Evolutionary conservation across 768 basidiomycete species (phyloP), one percentile per base, ranked within the genome.

Genomic region (Lactarius hengduanensis): DNA sequence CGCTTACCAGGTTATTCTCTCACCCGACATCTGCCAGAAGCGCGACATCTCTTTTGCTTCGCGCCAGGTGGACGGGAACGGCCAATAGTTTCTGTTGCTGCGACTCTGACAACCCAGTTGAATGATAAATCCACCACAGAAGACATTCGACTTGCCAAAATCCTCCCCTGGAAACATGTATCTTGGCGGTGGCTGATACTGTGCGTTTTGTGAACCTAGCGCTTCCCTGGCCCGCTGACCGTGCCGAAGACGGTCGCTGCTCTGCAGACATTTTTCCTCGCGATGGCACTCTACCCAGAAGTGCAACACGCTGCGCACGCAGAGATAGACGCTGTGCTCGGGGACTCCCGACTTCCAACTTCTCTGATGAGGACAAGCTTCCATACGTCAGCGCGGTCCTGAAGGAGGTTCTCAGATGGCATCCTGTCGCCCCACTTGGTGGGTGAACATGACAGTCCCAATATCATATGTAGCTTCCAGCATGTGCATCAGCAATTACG

Each of bases 381-480:
- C 79, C 78, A 0, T 81, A 80, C 59, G 67, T 80, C 36, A 66
- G 65, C 7, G 80, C 80, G 6, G 57, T 82, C 3, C 65, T 79
- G 50, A 79, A 77, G 68, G 82, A 83, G 70, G 65, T 76, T 13
- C 62, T 80, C 28, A 76, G 80, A 36, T 76, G 71, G 72, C 63
- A 65, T 8, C 70, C 71, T 11, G 67, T 71, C 32, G 67, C 57
- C 7, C 72, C 71, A 1, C 38, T 71, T 3, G 72, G 70, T 69
- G 28, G 22, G 59, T 65, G 57, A 34, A 64, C 22, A 13, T 6
- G 36, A 41, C 15, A 56, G 22, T 18, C n/a, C 41, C 2, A 56
- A 57, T 30, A 38, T 57, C 16, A 36, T 40, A 2, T 22, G 13
- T 11, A n/a, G 62, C n/a, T n/a, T 13, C 40, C 18, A 3, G 10